Percentiles rank a stretch among this genome's conserved stretches.
These are phyloP conservation scores for Paxillus involutus DNA, from an alignment of 768 basidiomycete genomes.

Conservation along the genomic window DNA sequence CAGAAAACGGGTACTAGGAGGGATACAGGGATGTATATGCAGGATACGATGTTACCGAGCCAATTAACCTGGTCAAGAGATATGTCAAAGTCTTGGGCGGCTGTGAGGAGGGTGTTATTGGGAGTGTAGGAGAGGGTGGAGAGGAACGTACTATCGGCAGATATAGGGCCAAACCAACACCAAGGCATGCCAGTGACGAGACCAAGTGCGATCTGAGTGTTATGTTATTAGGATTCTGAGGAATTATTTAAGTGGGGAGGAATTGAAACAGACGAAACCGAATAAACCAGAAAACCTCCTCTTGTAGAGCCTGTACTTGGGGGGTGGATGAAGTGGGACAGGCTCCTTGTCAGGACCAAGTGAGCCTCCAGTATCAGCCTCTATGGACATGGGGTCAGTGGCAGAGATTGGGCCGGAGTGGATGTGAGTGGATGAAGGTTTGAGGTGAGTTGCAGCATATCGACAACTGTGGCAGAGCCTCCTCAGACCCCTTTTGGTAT, in stretches of 20 bases:
- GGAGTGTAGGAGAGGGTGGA: background rate
- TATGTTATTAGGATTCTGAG: background rate
- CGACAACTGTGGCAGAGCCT: no score
- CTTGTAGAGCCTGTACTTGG: constrained; percentile 64
- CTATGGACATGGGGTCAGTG: background rate
- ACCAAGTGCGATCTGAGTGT: constrained; percentile 56
- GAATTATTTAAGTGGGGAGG: background rate
- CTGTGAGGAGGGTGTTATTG: constrained; percentile 31
- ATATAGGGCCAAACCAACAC: constrained; percentile 87
- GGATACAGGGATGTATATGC: constrained; percentile 63
- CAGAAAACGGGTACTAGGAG: constrained; percentile 58
- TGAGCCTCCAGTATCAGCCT: background rate
- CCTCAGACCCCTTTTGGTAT: no score
- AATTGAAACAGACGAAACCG: constrained; percentile 46
- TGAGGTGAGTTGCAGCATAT: no score
- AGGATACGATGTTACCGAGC: constrained; percentile 69
- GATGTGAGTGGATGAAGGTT: no score
- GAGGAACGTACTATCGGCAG: constrained; percentile 54
- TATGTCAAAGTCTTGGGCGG: constrained; percentile 62
- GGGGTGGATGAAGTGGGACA: background rate
- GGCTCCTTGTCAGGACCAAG: background rate
- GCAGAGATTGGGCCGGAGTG: background rate
- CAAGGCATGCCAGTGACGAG: constrained; percentile 63
- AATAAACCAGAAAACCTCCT: constrained; percentile 63
- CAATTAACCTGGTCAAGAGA: constrained; percentile 75